Percentiles rank a stretch among this genome's conserved stretches.
Evolutionary conservation across 2,329 filamentous ascomycete genomes (phyloP).

Genomic region (Cladophialophora bantiana): DNA sequence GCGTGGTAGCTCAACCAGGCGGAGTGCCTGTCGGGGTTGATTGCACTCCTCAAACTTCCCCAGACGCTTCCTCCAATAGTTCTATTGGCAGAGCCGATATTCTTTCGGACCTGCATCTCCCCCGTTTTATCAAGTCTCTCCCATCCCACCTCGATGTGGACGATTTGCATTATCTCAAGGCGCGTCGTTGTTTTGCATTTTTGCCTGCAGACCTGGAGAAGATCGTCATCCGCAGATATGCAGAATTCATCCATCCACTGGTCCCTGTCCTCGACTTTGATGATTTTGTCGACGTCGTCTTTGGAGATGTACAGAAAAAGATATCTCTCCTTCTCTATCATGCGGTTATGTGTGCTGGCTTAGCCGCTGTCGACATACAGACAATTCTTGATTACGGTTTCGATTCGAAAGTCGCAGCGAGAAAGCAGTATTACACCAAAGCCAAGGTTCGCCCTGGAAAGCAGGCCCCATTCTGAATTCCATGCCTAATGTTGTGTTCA

Average conservation of each 20-base stretch:
- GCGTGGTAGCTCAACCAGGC: not conserved
- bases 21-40: conserved; percentile 1
- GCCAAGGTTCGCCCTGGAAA: conserved; percentile 20
- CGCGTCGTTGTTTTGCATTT: conserved; percentile 13
- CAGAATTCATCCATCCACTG: conserved; percentile 21
- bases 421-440: conserved; percentile 20
- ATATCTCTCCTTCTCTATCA: conserved; percentile 22
- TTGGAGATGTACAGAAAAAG: not conserved
- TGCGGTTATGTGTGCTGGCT: conserved; percentile 19
- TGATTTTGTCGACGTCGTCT: conserved; percentile 8
- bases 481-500: conserved; percentile 3
- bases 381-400: conserved; percentile 19
- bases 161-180: conserved; percentile 15
- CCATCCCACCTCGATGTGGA: conserved; percentile 12
- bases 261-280: conserved; percentile 20
- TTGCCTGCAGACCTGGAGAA: conserved; percentile 8
- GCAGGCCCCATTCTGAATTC: not conserved
- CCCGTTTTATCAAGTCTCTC: conserved; percentile 21
- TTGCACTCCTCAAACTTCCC: not conserved
- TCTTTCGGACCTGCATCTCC: not conserved
- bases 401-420: conserved; percentile 17
- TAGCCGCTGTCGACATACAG: conserved; percentile 23
- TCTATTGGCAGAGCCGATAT: conserved; percentile 2
- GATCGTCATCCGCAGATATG: conserved; percentile 15
- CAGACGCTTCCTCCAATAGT: not conserved